Base-by-base conservation (phyloP, 768 basidiomycete species). In the Exidia glandulosa region DNA sequence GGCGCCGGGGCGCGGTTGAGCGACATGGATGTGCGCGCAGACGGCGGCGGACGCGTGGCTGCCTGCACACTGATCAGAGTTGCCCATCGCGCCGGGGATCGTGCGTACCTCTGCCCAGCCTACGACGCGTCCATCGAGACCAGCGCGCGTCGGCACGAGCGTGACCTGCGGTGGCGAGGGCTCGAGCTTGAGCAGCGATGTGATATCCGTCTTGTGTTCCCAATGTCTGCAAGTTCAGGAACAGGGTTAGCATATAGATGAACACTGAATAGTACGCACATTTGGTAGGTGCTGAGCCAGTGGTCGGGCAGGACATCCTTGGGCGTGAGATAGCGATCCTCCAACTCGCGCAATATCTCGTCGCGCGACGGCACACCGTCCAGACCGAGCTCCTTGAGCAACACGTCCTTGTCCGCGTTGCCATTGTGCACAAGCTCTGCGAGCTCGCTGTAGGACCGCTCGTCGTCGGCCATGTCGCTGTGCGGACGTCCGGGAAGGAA, bases 1-100 rank as follows among this genome's bases (percentile, higher is more conserved):
- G 87, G 81, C 14, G 85, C 91, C 7, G 94, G 94, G 2, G 90
- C 88, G 56, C 95, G 83, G 62, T 87, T 82, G 61, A 94, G 72
- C 31, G 90, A 90, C 2, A 90, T 92, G 12, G 94, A 96, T 2
- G 86, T 90, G 3, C 90, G 75, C 19, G 90, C 89, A 16, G 84
- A 86, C 19, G 80, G 69, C n/a, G 79, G 68, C 52, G 78, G 81
- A 33, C 77, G 73, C 65, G 81, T 81, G 29, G 79, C 72, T 3
- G 76, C 77, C 88, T 91, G 61, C 34, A 61, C 47, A 58, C n/a
- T n/a, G n/a, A n/a, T n/a, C n/a, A n/a, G n/a, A n/a, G n/a, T n/a
- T n/a, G n/a, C n/a, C n/a, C n/a, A n/a, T n/a, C n/a, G n/a, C n/a
- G n/a, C n/a, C n/a, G n/a, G n/a, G n/a, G n/a, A n/a, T n/a, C n/a